Evolutionary conservation across 2,329 filamentous ascomycete genomes (phyloP), one percentile per base, ranked within the genome.

Genomic region (Cladosporium oxysporum): DNA sequence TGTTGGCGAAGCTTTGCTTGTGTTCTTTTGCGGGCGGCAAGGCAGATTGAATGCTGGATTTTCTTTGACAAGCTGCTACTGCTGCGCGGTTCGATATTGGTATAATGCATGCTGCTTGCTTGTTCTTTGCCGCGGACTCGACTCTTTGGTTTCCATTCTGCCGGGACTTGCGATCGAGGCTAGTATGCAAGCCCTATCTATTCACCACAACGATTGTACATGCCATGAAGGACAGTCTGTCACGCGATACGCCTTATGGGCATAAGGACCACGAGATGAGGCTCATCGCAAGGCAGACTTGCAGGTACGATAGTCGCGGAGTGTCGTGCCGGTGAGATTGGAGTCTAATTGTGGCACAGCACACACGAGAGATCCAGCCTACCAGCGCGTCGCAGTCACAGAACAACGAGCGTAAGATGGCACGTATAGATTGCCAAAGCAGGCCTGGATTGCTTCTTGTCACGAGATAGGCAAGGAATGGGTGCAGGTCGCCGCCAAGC

Each of bases 381-480:
- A 37, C 47, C 58, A 61, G 23, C 16, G n/a, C 18, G 28, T 55
- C 28, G 52, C 29, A 52, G 49, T 28, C 23, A 37, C 35, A 37
- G 23, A 26, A 26, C 23, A 26, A 26, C 23, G 23, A 26, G 23
- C 23, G 23, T 26, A 26, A 26, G 23, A 26, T 26, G 23, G 23
- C 58, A 8, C 21, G 41, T 41, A 52, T 28, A 37, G 29, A n/a
- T 41, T 14, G 47, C 59, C 59, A 62, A 52, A 12, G 6, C 59
- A 50, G 59, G 44, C 47, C 47, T 62, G 59, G 59, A 62, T 62
- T 62, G 59, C 59, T 62, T 50, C 44, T 62, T 35, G 47, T 62
- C 59, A 62, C 59, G 59, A 53, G 59, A 52, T 62, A 28, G 58
- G 44, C 41, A 44, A 50, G 33, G 55, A 41, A 58, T 23, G 55